phyloP scores from a whole-genome alignment of 2,329 filamentous ascomycete species.

The Xylaria sp. region DNA sequence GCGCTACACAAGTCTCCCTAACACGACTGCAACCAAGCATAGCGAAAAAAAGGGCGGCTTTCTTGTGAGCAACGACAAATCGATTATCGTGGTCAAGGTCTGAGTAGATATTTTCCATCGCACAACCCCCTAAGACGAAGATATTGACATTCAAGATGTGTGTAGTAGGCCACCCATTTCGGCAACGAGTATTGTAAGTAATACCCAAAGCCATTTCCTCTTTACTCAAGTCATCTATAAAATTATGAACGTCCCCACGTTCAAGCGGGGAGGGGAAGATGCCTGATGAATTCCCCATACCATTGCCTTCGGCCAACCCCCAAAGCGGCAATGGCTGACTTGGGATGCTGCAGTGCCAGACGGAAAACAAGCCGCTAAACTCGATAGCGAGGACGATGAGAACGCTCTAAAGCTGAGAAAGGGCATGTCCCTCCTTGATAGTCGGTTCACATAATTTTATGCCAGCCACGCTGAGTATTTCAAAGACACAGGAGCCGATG shows the following conservation, averaged over 20 bases:
- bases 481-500: background rate
- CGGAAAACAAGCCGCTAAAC: conserved; percentile 2
- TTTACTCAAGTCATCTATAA: background rate
- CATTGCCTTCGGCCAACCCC: background rate
- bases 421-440: background rate
- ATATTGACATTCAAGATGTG: background rate
- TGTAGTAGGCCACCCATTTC: conserved; percentile 7
- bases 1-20: background rate
- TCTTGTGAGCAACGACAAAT: background rate
- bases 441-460: background rate
- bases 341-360: background rate
- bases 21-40: background rate
- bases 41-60: background rate
- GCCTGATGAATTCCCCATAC: background rate
- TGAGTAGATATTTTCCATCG: background rate
- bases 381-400: background rate
- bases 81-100: background rate
- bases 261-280: too few relatives aligned
- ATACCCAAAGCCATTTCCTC: background rate
- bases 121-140: background rate
- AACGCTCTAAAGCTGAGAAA: background rate
- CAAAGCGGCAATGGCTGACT: background rate
- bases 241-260: too few relatives aligned
- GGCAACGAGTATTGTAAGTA: conserved; percentile 1
- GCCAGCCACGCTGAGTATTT: background rate